Base-by-base conservation (phyloP, 2,329 filamentous ascomycete genomes). In the Talaromyces sp. region DNA sequence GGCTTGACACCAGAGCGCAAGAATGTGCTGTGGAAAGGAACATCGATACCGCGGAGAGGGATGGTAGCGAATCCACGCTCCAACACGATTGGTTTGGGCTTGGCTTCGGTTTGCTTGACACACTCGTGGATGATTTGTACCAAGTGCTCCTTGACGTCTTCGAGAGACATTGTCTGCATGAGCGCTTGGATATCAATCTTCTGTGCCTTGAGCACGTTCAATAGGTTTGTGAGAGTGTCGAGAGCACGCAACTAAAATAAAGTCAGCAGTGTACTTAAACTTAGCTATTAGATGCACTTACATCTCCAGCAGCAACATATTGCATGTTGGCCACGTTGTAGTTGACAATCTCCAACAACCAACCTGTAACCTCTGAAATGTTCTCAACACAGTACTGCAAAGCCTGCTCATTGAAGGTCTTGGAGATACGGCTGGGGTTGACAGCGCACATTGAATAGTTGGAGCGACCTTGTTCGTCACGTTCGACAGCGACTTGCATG, bases 381-480 rank as follows among this genome's bases (percentile, higher is more conserved):
- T 92, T 97, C 84, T 92, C 92, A 27, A 98, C 94, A 43, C 99
- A 93, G 75, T 97, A 99, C 76, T 97, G 93, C 69, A 99, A 85
- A 48, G 95, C 95, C 77, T 95, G 91, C 81, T 99, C 95, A 81
- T 96, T 97, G 86, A 99, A 99, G 0, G 93, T 97, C 86, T 96
- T 97, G 75, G 92, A 96, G 78, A 99, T 97, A 69, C 95, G 90
- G 83, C 93, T 97, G 41, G 95, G 95, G 83, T 99, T 99, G 80
- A 99, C 94, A 65, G 95, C 95, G 78, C 94, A 97, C 95, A 99
- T 99, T 68, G 91, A 93, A 84, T 99, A 99, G 85, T 98, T 98
- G 71, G 93, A 97, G 64, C 95, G 91, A 43, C 95, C 95, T 69
- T 87, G 84, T 66, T 90, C 93, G 77, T 99, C 95, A 76, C 95